Percentiles rank a stretch among this genome's conserved stretches.
Evolutionary conservation across 192 early-diverging fungal species (phyloP).

Genomic region (Spinellus fusiger): DNA sequence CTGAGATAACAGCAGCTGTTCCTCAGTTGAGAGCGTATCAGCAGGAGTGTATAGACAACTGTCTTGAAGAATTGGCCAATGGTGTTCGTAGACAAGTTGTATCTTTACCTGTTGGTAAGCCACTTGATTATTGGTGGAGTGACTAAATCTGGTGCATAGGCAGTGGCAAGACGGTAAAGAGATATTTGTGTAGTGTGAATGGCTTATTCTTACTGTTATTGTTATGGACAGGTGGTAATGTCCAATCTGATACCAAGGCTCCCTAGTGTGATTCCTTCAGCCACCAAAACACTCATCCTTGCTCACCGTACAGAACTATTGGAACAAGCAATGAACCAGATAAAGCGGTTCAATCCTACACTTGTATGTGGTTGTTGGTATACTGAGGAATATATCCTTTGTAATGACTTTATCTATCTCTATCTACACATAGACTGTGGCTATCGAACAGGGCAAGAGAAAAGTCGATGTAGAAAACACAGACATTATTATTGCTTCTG

Average conservation of each 20-base stretch:
- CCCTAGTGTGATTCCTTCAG: constrained; percentile 47
- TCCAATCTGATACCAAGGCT: constrained; percentile 72
- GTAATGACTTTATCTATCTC: not conserved
- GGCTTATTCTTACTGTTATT: not conserved
- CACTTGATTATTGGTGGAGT: not conserved
- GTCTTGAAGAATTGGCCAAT: constrained; percentile 42
- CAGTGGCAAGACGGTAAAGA: constrained; percentile 79
- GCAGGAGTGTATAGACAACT: constrained; percentile 72
- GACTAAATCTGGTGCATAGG: constrained; percentile 48
- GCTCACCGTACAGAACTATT: constrained; percentile 89
- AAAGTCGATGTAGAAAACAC: constrained; percentile 47
- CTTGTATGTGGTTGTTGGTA: constrained; percentile 26
- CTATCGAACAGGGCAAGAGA: constrained; percentile 61
- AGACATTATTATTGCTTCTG: constrained; percentile 75
- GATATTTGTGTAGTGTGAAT: not conserved
- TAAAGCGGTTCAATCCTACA: constrained; percentile 52
- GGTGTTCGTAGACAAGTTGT: constrained; percentile 73
- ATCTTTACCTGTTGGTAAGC: constrained; percentile 59
- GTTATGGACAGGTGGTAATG: constrained; percentile 59
- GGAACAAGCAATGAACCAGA: constrained; percentile 68
- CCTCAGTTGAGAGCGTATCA: constrained; percentile 71
- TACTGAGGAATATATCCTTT: not conserved
- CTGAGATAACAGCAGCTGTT: not conserved
- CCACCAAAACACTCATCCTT: constrained; percentile 75
- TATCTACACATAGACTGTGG: constrained; percentile 35